Percentiles rank a stretch among this genome's conserved stretches.
These are phyloP conservation scores for Aspergillus tamarii DNA, from an alignment of 2,329 filamentous ascomycete species.

Conservation along the genomic window DNA sequence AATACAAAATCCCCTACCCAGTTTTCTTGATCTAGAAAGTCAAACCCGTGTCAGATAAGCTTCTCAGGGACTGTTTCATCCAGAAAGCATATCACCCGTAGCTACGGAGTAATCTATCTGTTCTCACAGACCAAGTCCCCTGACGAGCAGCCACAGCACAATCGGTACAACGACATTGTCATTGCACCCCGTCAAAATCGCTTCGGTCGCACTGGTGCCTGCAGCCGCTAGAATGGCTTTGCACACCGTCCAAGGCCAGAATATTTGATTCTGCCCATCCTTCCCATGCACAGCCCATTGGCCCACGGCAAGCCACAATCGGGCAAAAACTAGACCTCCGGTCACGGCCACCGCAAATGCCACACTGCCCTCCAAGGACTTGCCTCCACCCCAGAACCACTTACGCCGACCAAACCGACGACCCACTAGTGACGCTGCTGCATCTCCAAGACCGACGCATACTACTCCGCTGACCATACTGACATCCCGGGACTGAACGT, in stretches of 20 bases:
- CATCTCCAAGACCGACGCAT: constrained; percentile 93
- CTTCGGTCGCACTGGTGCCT: constrained; percentile 88
- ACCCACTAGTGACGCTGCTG: constrained; percentile 87
- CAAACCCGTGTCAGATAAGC: not conserved
- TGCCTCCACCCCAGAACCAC: constrained; percentile 96
- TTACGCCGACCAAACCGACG: constrained; percentile 82
- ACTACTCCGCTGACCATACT: constrained; percentile 92
- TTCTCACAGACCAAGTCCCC: constrained; percentile 61
- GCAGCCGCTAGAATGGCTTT: constrained; percentile 75
- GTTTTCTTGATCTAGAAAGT: not conserved
- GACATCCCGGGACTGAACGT: constrained; percentile 71
- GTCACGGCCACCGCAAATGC: constrained; percentile 85
- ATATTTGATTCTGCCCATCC: constrained; percentile 21
- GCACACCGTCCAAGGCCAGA: constrained; percentile 39
- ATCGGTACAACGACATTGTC: constrained; percentile 98
- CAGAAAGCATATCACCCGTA: not conserved
- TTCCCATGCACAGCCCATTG: constrained; percentile 59
- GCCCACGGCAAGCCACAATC: constrained; percentile 74
- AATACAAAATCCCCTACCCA: not conserved
- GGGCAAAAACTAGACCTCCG: constrained; percentile 69
- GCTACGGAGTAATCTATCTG: not conserved
- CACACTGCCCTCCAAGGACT: constrained; percentile 83
- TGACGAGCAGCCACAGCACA: constrained; percentile 87
- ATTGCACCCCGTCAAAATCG: constrained; percentile 92
- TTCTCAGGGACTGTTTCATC: constrained; percentile 4